Percentiles rank a stretch among this genome's conserved stretches.
phyloP scores from a whole-genome alignment of 2,329 filamentous ascomycete species.

The Apiospora sp. region DNA sequence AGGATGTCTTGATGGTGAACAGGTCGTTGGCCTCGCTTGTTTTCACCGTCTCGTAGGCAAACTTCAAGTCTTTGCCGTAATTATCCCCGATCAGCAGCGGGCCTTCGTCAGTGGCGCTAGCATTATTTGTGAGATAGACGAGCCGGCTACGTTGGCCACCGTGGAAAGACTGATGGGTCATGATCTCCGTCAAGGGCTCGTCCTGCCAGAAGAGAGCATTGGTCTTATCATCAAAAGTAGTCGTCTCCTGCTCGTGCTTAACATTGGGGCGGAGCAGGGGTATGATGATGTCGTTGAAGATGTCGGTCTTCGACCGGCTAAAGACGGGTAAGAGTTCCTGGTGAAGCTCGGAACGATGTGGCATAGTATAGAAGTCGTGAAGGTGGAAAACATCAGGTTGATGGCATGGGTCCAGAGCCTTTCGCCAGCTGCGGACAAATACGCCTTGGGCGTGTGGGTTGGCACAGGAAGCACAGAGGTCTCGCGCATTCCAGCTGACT shows the following conservation, averaged over 20 bases:
- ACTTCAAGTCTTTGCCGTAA: conserved; percentile 42
- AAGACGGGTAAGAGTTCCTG: conserved; percentile 77
- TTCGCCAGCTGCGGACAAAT: conserved; percentile 71
- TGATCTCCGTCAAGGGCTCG: conserved; percentile 62
- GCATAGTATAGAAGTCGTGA: conserved; percentile 76
- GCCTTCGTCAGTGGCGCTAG: conserved; percentile 54
- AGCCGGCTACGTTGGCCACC: conserved; percentile 75
- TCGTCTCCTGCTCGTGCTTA: conserved; percentile 55
- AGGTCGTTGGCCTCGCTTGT: conserved; percentile 61
- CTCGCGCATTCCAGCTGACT: conserved; percentile 68
- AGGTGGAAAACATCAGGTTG: conserved; percentile 79
- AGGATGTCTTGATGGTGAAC: conserved; percentile 63
- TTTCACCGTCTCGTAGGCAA: conserved; percentile 63
- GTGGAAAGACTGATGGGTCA: conserved; percentile 63
- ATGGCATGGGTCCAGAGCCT: conserved; percentile 73
- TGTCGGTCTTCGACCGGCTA: conserved; percentile 74
- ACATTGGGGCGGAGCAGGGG: conserved; percentile 62
- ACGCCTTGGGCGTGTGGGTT: conserved; percentile 68
- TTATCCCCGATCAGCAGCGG: conserved; percentile 59
- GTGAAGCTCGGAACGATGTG: conserved; percentile 67
- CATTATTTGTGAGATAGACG: conserved; percentile 69
- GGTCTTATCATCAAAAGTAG: conserved; percentile 66
- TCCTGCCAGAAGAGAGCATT: conserved; percentile 79
- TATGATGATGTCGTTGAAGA: conserved; percentile 80
- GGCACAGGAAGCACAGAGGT: conserved; percentile 70